Percentiles rank a stretch among this genome's conserved stretches.
phyloP scores from a whole-genome alignment of 306 rosid genomes.

The Spatholobus suberectus region DNA sequence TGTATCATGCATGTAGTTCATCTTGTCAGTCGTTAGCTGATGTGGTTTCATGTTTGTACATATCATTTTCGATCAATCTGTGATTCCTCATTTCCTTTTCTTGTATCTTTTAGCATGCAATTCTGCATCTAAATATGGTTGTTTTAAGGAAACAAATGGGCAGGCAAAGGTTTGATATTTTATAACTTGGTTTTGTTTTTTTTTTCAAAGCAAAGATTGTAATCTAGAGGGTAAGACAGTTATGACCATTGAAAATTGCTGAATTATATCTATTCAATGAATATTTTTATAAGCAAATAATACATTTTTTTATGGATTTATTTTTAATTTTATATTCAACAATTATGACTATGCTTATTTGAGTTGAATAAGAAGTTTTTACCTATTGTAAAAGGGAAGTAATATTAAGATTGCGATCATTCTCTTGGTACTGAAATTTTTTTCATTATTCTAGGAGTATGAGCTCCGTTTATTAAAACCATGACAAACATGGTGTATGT shows the following conservation, averaged over 20 bases:
- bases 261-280: background rate
- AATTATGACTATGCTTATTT: background rate
- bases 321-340: too few relatives aligned
- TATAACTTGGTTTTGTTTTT: background rate
- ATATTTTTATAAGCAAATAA: too few relatives aligned
- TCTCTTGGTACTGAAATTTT: background rate
- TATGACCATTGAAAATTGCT: background rate
- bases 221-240: background rate
- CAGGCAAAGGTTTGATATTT: background rate
- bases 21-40: constrained; percentile 1
- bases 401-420: background rate
- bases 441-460: background rate
- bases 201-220: background rate
- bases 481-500: background rate
- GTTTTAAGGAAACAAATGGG: background rate
- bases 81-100: background rate
- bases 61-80: constrained; percentile 16
- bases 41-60: constrained; percentile 29
- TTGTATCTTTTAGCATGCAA: background rate
- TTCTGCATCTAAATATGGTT: background rate
- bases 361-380: too few relatives aligned
- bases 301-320: too few relatives aligned
- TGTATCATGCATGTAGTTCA: constrained; percentile 17
- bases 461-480: background rate
- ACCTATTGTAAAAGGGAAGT: too few relatives aligned